These are phyloP conservation scores for Pseudogymnoascus sp. DNA, from an alignment of 2,329 filamentous ascomycete species.

Conservation along the genomic window DNA sequence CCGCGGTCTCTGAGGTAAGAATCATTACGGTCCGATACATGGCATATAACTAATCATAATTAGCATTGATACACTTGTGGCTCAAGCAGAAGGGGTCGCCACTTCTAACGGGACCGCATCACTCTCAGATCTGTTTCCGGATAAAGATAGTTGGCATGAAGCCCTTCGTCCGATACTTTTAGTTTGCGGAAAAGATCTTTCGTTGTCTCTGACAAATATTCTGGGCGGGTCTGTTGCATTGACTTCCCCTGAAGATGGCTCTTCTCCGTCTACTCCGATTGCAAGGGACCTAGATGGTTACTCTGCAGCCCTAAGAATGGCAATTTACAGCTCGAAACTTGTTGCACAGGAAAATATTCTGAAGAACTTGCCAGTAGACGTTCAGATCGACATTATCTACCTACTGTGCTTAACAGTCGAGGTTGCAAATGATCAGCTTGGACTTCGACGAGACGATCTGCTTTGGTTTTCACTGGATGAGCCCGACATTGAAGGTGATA, in stretches of 20 bases:
- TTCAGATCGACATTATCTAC: slow-evolving; percentile 43
- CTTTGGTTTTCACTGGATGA: slow-evolving; percentile 39
- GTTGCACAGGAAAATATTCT: slow-evolving; percentile 37
- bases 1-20: slow-evolving; percentile 44
- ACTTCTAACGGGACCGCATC: slow-evolving; percentile 28
- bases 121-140: slow-evolving; percentile 49
- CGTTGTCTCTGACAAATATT: slow-evolving; percentile 64
- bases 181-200: slow-evolving; percentile 43
- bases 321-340: slow-evolving; percentile 57
- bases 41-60: slow-evolving; percentile 17
- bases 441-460: slow-evolving; percentile 34
- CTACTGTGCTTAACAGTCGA: slow-evolving; percentile 43
- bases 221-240: slow-evolving; percentile 64
- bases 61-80: slow-evolving; percentile 45
- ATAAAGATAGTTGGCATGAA: slow-evolving; percentile 53
- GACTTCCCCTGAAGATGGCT: slow-evolving; percentile 31
- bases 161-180: slow-evolving; percentile 49
- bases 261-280: slow-evolving; percentile 25
- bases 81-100: slow-evolving; percentile 38
- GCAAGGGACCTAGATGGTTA: slow-evolving; percentile 58
- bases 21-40: neutral
- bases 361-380: slow-evolving; percentile 32
- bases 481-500: slow-evolving; percentile 24
- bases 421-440: slow-evolving; percentile 44
- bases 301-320: slow-evolving; percentile 66